A percentile compares a stretch with the other conserved stretches of the same genome.
These are phyloP conservation scores for Candida mesenterica DNA, from an alignment of 1,139 yeast species.

Conservation along the genomic window DNA sequence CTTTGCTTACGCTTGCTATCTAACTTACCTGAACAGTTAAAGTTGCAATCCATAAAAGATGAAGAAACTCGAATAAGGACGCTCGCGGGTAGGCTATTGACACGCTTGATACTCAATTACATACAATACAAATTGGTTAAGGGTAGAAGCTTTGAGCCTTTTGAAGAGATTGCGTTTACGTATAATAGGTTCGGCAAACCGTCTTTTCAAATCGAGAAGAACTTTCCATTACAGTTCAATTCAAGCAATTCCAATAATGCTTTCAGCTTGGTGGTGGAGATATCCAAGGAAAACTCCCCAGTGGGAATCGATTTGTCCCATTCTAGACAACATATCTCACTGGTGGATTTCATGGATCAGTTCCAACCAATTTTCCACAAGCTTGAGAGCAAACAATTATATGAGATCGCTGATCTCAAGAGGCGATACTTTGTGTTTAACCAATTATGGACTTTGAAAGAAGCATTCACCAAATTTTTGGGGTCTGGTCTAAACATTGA, in stretches of 20 bases:
- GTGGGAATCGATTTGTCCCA: conserved; percentile 69
- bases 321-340: conserved; percentile 34
- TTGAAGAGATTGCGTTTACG: conserved; percentile 19
- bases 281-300: conserved; percentile 20
- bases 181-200: conserved; percentile 42
- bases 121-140: conserved; percentile 3
- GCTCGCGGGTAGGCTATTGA: conserved; percentile 24
- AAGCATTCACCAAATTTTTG: conserved; percentile 59
- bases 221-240: conserved; percentile 36
- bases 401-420: conserved; percentile 12
- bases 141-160: conserved; percentile 15
- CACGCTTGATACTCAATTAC: conserved; percentile 25
- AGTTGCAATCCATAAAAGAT: conserved; percentile 30
- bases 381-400: conserved; percentile 36
- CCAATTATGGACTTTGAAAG: conserved; percentile 72
- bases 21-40: conserved; percentile 32
- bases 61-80: conserved; percentile 17
- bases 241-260: conserved; percentile 58
- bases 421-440: conserved; percentile 38
- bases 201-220: conserved; percentile 11
- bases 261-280: conserved; percentile 42
- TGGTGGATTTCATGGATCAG: conserved; percentile 34
- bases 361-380: conserved; percentile 51
- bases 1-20: conserved; percentile 34
- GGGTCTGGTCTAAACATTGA: conserved; percentile 65